Conservation (phyloP, 1,284 basidiomycete species). For the Heterobasidion parviporum region DNA sequence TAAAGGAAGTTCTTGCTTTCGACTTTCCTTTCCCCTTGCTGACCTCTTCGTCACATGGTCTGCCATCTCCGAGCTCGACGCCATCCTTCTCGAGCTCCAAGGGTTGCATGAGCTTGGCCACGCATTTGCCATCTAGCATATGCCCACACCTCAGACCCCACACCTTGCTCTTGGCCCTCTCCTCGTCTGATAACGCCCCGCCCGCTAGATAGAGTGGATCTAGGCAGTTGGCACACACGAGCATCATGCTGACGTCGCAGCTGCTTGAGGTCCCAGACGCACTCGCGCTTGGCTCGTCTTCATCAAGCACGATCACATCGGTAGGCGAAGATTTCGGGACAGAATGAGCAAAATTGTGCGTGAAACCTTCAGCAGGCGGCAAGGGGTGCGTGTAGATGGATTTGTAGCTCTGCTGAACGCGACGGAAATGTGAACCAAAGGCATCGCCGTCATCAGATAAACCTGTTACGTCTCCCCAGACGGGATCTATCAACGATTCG, state of each 20-base stretch:
- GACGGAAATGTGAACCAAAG: constrained; percentile 7
- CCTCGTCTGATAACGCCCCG: constrained; percentile 22
- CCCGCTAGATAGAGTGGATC: constrained; percentile 42
- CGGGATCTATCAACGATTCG: constrained; percentile 15
- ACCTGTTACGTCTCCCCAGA: constrained; percentile 13
- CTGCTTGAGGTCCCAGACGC: not conserved
- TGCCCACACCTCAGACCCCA: constrained; percentile 72
- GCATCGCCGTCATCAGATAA: constrained; percentile 12
- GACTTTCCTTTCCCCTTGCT: constrained; percentile 21
- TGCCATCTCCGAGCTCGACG: constrained; percentile 2
- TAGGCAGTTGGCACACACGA: constrained; percentile 56
- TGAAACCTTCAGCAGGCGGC: constrained; percentile 47
- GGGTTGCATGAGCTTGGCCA: constrained; percentile 47
- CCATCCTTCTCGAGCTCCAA: constrained; percentile 8
- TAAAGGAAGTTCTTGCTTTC: not conserved
- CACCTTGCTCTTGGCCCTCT: constrained; percentile 33
- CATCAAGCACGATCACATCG: constrained; percentile 20
- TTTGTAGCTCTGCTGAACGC: constrained; percentile 38
- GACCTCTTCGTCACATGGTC: not conserved
- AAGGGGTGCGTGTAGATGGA: constrained; percentile 55
- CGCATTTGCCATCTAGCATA: constrained; percentile 67
- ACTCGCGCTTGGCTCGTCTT: constrained; percentile 15
- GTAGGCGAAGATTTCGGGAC: constrained; percentile 9
- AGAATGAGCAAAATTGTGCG: constrained; percentile 47
- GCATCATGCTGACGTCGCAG: constrained; percentile 21